Evolutionary conservation across 495 filamentous ascomycete species (phyloP), one percentile per base, ranked within the genome.

Genomic region (Aspergillus panamensis): DNA sequence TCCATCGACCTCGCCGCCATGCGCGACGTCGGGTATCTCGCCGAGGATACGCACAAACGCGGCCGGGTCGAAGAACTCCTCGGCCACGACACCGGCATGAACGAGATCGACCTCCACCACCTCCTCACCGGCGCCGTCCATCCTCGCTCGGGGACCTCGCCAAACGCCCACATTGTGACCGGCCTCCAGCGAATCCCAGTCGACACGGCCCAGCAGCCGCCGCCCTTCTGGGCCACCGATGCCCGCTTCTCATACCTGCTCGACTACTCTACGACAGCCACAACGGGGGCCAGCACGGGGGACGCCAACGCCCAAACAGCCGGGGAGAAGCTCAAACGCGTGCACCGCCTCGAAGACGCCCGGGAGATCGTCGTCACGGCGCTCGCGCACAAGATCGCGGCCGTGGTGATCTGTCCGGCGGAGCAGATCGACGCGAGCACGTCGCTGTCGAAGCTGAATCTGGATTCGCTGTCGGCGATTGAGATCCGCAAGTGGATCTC

Each of bases 401-500:
- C 42, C 16, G 42, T 45, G 17, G 42, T 45, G 17, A 45, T 45
- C 19, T 45, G 42, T 21, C 42, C 42, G 9, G 42, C 17, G 7
- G 42, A 45, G 9, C n/a, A 45, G n/a, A 45, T 45, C n/a, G 42
- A 45, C 1, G 42, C 42, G 0, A 45, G n/a, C 6, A 45, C 6
- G n/a, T 45, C 42, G 1, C n/a, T 45, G 16, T 45, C 42, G 16
- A 45, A 45, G 19, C 42, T 45, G 8, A 45, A 45, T 21, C 42
- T 45, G 1, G 42, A 45, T 21, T 45, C 42, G 0, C 19, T 45
- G 1, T 45, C 42, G n/a, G 42, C 42, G 42, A 45, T 45, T 20
- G 42, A 45, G 19, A 21, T 45, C 42, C 42, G 42, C 14, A 45
- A 45, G 42, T 45, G 42, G 42, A 45, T 45, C 17, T 45, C 42